A percentile compares a stretch with the other conserved stretches of the same genome.
phyloP scores from a whole-genome alignment of 768 basidiomycete species.

The Pholiota microspora region DNA sequence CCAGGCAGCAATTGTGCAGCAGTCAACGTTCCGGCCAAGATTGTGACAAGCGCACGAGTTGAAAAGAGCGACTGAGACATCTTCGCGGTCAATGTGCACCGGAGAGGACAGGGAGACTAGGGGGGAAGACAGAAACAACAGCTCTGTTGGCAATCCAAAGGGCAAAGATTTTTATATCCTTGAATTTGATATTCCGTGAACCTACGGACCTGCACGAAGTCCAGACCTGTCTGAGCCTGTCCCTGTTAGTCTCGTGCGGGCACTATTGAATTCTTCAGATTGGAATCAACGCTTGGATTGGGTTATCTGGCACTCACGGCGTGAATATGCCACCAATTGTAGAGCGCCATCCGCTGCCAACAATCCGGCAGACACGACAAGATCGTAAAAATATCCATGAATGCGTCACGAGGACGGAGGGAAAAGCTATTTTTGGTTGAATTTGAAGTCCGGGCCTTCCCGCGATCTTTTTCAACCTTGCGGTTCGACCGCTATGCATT shows the following conservation, averaged over 20 bases:
- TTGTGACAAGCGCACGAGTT: neutral
- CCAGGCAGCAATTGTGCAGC: conserved; percentile 32
- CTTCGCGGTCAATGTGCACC: neutral
- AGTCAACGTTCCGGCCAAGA: neutral
- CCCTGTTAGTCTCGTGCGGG: neutral
- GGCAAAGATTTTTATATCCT: neutral
- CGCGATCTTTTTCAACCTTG: too few species aligned
- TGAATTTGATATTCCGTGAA: neutral
- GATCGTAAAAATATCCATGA: neutral
- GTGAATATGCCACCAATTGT: neutral
- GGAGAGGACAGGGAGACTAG: neutral
- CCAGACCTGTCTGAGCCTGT: neutral
- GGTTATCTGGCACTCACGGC: neutral
- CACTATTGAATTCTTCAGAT: neutral
- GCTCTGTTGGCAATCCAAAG: neutral
- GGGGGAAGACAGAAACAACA: neutral
- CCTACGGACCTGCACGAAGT: conserved; percentile 23
- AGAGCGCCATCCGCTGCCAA: neutral
- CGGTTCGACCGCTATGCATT: too few species aligned
- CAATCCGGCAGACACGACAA: neutral
- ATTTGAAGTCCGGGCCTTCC: too few species aligned
- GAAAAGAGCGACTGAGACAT: neutral
- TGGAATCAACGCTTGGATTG: neutral
- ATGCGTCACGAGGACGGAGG: too few species aligned
- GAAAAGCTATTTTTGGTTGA: too few species aligned